These are phyloP conservation scores for Mercurialis annua DNA, from an alignment of 345 rosid species.

Conservation along the genomic window DNA sequence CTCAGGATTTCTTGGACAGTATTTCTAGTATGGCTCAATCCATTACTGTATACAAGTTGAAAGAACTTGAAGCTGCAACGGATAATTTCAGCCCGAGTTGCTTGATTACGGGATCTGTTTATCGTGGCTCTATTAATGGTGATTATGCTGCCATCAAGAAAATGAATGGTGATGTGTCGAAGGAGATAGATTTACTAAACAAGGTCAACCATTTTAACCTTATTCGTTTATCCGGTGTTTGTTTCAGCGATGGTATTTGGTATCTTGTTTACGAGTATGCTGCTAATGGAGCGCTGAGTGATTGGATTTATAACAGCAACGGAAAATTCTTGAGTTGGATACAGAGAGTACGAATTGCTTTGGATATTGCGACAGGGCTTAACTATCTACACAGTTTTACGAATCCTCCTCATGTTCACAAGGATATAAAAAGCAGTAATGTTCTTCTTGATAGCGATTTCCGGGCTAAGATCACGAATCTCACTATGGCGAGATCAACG, in stretches of 20 bases:
- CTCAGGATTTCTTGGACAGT: constrained; percentile 37
- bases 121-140: constrained; percentile 56
- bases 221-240: constrained; percentile 66
- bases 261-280: constrained; percentile 74
- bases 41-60: constrained; percentile 51
- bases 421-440: constrained; percentile 43
- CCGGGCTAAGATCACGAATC: constrained; percentile 54
- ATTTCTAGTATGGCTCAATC: constrained; percentile 52
- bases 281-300: constrained; percentile 59
- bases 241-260: constrained; percentile 62
- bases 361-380: constrained; percentile 76
- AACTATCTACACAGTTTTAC: constrained; percentile 72
- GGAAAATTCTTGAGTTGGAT: constrained; percentile 46
- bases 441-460: constrained; percentile 49
- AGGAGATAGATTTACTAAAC: constrained; percentile 57
- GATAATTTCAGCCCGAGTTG: constrained; percentile 52
- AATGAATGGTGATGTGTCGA: constrained; percentile 58
- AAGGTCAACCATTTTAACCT: constrained; percentile 70
- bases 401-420: constrained; percentile 53
- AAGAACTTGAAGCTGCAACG: constrained; percentile 62
- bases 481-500: constrained; percentile 49
- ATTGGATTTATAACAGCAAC: constrained; percentile 48
- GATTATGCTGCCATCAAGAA: constrained; percentile 76
- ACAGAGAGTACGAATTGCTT: constrained; percentile 55
- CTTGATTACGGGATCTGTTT: constrained; percentile 54